Evolutionary conservation across 2,329 filamentous ascomycete species (phyloP).

Genomic region (Aspergillus sp.): DNA sequence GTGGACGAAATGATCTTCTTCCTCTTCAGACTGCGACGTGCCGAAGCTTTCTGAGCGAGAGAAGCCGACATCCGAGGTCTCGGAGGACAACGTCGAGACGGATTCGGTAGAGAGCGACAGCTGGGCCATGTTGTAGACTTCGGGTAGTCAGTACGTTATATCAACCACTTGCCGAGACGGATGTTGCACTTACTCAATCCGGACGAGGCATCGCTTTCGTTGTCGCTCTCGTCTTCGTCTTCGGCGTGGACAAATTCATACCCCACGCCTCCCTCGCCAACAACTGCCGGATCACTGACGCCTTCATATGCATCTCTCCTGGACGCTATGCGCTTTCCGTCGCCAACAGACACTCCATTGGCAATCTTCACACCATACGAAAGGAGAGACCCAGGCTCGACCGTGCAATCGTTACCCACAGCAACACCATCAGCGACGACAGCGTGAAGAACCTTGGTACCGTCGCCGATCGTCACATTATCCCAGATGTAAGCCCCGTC

Average conservation of each 20-base stretch:
- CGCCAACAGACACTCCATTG: conserved; percentile 44
- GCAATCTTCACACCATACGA: conserved; percentile 68
- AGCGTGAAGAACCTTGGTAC: conserved; percentile 58
- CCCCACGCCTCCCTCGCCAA: conserved; percentile 51
- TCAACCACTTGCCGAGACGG: background rate
- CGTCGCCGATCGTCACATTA: conserved; percentile 66
- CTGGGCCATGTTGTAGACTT: conserved; percentile 45
- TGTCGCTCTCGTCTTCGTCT: conserved; percentile 56
- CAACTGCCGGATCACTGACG: conserved; percentile 42
- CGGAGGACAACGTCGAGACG: conserved; percentile 56
- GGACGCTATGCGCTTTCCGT: conserved; percentile 35
- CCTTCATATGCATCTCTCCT: conserved; percentile 34
- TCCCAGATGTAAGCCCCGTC: conserved; percentile 84
- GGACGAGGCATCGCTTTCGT: conserved; percentile 50
- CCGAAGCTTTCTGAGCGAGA: conserved; percentile 63
- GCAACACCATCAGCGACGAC: conserved; percentile 65
- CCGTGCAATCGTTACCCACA: conserved; percentile 60
- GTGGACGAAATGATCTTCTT: conserved; percentile 63
- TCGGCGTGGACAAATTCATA: conserved; percentile 58
- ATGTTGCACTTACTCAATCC: conserved; percentile 27
- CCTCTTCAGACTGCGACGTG: conserved; percentile 59
- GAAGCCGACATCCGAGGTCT: conserved; percentile 39
- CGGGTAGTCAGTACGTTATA: conserved; percentile 7
- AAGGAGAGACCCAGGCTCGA: conserved; percentile 66
- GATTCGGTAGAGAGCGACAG: conserved; percentile 42